These are phyloP conservation scores for Podospora comata DNA, from an alignment of 495 filamentous ascomycete genomes.

Conservation along the genomic window DNA sequence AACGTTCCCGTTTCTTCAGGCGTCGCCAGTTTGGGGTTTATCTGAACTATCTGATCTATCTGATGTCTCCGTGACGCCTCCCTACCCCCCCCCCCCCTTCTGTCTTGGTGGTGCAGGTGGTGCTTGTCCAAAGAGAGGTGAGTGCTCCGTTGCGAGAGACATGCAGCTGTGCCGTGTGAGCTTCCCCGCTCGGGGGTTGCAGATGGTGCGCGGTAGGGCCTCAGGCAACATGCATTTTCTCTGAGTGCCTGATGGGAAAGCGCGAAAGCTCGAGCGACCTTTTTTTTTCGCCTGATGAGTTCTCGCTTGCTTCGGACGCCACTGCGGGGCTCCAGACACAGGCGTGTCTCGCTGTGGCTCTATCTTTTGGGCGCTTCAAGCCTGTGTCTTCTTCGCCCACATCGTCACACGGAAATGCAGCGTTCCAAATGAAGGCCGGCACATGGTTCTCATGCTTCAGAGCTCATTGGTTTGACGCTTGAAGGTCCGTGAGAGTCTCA, in stretches of 20 bases:
- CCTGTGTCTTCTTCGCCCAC: not conserved
- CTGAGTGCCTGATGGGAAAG: not conserved
- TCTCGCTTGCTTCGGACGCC: conserved; percentile 3
- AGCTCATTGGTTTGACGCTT: not conserved
- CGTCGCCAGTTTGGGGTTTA: not conserved
- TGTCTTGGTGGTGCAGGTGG: too few species aligned
- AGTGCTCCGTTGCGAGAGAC: not conserved
- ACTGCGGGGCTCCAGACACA: conserved; percentile 1
- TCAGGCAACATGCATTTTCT: conserved; percentile 1
- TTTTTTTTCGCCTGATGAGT: conserved; percentile 1
- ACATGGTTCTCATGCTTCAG: not conserved
- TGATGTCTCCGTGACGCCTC: too few species aligned
- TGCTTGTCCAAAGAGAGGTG: not conserved
- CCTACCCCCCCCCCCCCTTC: too few species aligned
- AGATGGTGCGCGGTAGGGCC: not conserved
- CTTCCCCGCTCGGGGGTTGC: not conserved
- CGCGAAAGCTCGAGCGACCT: conserved; percentile 3
- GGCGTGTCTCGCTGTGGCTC: not conserved
- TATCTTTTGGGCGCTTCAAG: not conserved
- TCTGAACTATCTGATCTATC: not conserved
- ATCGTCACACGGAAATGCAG: conserved; percentile 4
- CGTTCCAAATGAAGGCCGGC: conserved; percentile 4
- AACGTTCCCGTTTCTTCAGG: not conserved
- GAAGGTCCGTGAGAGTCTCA: not conserved
- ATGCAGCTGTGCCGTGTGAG: not conserved